A percentile compares a stretch with the other conserved stretches of the same genome.
Evolutionary conservation across 306 rosid species (phyloP).

Genomic region (Calophaca sinica): DNA sequence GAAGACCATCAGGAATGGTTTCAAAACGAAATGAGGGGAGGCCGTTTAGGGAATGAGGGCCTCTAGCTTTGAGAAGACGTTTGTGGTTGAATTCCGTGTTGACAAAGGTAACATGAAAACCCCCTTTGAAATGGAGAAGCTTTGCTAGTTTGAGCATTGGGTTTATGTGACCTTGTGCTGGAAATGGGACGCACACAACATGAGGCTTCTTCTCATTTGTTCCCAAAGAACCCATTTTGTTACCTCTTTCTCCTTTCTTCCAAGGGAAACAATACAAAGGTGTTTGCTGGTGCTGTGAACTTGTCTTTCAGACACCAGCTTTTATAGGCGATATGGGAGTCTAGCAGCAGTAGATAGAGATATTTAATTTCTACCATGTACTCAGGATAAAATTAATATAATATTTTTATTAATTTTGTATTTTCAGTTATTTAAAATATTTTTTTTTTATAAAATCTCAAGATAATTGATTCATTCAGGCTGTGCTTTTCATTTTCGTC

Average conservation of each 20-base stretch:
- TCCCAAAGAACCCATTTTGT: conserved; percentile 15
- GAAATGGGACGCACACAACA: conserved; percentile 52
- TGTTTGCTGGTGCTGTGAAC: background rate
- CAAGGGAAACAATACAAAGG: background rate
- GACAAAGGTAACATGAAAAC: conserved; percentile 52
- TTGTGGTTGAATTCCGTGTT: conserved; percentile 50
- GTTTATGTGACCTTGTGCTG: conserved; percentile 58
- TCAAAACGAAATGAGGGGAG: conserved; percentile 45
- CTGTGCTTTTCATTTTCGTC: too few species aligned
- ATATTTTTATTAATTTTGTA: too few species aligned
- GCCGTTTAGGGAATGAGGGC: conserved; percentile 37
- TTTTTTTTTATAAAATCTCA: too few species aligned
- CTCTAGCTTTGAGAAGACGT: conserved; percentile 52
- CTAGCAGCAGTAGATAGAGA: background rate
- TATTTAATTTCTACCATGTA: too few species aligned
- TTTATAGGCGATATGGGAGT: background rate
- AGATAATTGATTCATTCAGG: too few species aligned
- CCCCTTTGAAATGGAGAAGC: conserved; percentile 50
- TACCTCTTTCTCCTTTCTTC: background rate
- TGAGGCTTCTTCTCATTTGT: conserved; percentile 27
- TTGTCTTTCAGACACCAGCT: background rate
- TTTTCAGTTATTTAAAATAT: too few species aligned
- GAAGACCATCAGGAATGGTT: conserved; percentile 68
- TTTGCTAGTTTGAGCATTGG: conserved; percentile 57
- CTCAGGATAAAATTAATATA: too few species aligned